Evolutionary conservation across 2,329 filamentous ascomycete genomes (phyloP), one percentile per base, ranked within the genome.

Genomic region (Diaporthe batatas): DNA sequence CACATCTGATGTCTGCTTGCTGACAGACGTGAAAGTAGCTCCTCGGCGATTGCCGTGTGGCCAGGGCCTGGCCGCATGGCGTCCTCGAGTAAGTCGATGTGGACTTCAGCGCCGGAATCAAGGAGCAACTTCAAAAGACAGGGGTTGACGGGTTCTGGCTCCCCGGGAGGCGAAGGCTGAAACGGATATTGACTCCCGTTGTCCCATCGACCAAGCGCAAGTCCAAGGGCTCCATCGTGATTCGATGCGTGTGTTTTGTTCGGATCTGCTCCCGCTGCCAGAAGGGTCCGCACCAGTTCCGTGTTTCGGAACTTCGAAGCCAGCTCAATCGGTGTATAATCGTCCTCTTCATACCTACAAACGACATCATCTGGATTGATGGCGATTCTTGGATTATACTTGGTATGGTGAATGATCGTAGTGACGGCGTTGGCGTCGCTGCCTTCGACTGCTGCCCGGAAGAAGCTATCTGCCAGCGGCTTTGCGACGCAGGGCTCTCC

Each of bases 121-220:
- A 64, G 58, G 5, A 64, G 42, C 42, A 64, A 32, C 6, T 16
- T 64, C 10, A 64, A 34, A 0, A 64, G 42, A 4, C 25, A 39
- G 10, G 34, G 10, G 0, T 49, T 6, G 14, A 64, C 10, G 1
- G 58, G 58, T 2, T 62, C 14, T 2, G 16, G 36, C 36, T 62
- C 23, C 0, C 7, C n/a, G n/a, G n/a, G n/a, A n/a, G n/a, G n/a
- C n/a, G 23, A 29, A 1, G 14, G 36, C 6, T 2, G 1, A 6
- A 2, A 62, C 8, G 58, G 36, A 11, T 1, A 8, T 39, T 8
- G 0, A 12, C 18, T 47, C 0, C 58, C 58, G 14, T 44, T 62
- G 3, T 12, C 5, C 39, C 58, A 64, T 7, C 6, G 58, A 16
- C 39, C 39, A 5, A 64, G 18, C 23, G 42, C 58, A 5, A 49